A percentile compares a stretch with the other conserved stretches of the same genome.
These are phyloP conservation scores for Orbilia brochopaga DNA, from an alignment of 2,329 filamentous ascomycete genomes.

Conservation along the genomic window DNA sequence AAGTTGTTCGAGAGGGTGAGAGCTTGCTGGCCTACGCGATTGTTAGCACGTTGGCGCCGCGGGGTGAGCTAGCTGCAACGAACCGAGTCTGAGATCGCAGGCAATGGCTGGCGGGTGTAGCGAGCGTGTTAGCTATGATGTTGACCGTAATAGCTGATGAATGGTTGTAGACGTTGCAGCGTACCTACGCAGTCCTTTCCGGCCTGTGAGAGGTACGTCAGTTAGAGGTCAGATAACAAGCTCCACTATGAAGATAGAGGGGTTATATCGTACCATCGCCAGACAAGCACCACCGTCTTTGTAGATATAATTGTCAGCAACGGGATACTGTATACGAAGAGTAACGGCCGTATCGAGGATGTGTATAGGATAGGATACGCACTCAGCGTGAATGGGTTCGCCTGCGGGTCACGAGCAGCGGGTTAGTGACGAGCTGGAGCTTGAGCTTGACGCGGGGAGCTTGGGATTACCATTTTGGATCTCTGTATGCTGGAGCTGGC, in stretches of 20 bases:
- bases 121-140: constrained; percentile 12
- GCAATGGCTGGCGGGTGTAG: constrained; percentile 70
- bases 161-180: constrained; percentile 1
- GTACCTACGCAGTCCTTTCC: constrained; percentile 93
- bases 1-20: constrained; percentile 99
- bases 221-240: constrained; percentile 22
- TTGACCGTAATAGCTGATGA: too few relatives aligned
- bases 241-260: not conserved
- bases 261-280: constrained; percentile 45
- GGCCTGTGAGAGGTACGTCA: constrained; percentile 63
- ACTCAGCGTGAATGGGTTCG: constrained; percentile 51
- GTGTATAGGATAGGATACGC: constrained; percentile 8
- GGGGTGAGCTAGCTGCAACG: constrained; percentile 58
- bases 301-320: constrained; percentile 25
- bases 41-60: not conserved
- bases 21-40: constrained; percentile 65
- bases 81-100: constrained; percentile 95
- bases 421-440: constrained; percentile 25
- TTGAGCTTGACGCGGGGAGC: constrained; percentile 3
- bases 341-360: not conserved
- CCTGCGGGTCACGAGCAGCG: constrained; percentile 17
- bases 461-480: constrained; percentile 28
- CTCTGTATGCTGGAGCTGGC: too few relatives aligned
- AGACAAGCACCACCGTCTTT: constrained; percentile 50
- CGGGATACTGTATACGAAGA: not conserved